A percentile compares a stretch with the other conserved stretches of the same genome.
Conservation (phyloP, 345 rosid species). For the Eucalyptus tenuipes region DNA sequence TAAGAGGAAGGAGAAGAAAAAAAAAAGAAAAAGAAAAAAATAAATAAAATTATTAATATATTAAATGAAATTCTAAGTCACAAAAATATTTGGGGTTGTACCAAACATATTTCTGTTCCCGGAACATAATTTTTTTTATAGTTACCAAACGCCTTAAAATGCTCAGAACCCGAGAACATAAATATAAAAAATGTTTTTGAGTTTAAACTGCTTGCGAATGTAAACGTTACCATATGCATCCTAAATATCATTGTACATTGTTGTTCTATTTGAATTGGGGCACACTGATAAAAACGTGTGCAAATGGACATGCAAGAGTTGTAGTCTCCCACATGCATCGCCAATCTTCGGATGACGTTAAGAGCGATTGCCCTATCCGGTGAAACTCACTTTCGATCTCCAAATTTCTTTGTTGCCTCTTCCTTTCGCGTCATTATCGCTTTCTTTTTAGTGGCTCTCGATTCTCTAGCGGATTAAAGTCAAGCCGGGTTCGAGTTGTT, state of each 20-base stretch:
- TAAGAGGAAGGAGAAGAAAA: too few species aligned
- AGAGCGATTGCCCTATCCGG: not conserved
- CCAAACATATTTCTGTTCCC: fast-evolving
- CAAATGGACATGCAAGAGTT: not conserved
- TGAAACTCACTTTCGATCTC: not conserved
- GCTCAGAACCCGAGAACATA: fast-evolving
- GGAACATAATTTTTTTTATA: fast-evolving
- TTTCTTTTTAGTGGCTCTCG: not conserved
- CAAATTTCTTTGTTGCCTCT: not conserved
- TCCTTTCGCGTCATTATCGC: not conserved
- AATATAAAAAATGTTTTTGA: fast-evolving
- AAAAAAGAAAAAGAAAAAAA: fast-evolving
- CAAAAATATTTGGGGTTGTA: fast-evolving
- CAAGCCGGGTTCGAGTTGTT: not conserved
- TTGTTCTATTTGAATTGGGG: not conserved
- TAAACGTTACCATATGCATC: fast-evolving
- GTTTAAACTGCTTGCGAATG: too few species aligned
- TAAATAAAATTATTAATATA: too few species aligned
- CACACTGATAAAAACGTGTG: not conserved
- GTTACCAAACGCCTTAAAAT: too few species aligned
- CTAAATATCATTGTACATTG: fast-evolving
- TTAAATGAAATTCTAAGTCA: too few species aligned
- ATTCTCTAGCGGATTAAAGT: not conserved
- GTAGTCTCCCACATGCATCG: not conserved
- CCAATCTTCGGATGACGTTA: not conserved